These are phyloP conservation scores for Metschnikowia anglica DNA, from an alignment of 805 yeast genomes.

Conservation along the genomic window DNA sequence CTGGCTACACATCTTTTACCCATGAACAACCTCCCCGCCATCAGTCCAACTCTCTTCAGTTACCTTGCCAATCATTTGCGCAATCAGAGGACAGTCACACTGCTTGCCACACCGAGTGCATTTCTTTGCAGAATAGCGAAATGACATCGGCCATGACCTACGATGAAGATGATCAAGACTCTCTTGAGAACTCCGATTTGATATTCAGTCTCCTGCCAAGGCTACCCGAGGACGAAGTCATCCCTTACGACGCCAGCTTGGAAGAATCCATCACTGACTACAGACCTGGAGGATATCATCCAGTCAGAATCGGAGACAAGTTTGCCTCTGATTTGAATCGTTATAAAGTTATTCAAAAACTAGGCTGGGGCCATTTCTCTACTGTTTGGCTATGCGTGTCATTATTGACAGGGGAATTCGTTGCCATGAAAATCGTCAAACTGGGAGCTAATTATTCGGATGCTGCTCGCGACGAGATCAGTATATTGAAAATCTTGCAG, in stretches of 20 bases:
- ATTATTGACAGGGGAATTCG: conserved; percentile 90
- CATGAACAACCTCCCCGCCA: conserved; percentile 4
- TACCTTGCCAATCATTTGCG: not conserved
- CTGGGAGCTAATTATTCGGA: conserved; percentile 89
- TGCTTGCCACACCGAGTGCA: conserved; percentile 37
- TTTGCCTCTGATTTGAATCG: conserved; percentile 61
- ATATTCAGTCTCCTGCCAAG: not conserved
- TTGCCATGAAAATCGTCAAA: conserved; percentile 91
- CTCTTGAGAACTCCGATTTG: conserved; percentile 8
- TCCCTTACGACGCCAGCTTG: conserved; percentile 29
- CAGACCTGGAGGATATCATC: conserved; percentile 92
- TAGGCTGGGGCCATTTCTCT: conserved; percentile 99
- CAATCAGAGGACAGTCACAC: conserved; percentile 20
- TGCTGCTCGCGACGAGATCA: conserved; percentile 92
- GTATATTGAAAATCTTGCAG: conserved; percentile 74
- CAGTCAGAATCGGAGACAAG: conserved; percentile 83
- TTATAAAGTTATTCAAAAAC: conserved; percentile 78
- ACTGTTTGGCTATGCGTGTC: conserved; percentile 33
- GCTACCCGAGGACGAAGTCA: conserved; percentile 11
- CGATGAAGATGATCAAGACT: conserved; percentile 17
- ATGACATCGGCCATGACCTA: conserved; percentile 30
- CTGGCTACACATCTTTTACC: conserved; percentile 2
- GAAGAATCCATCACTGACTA: conserved; percentile 90
- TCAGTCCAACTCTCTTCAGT: conserved; percentile 5
- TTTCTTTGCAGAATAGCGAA: conserved; percentile 38